These are phyloP conservation scores for Schizosaccharomyces osmophilus DNA, from an alignment of 805 yeast species.

Conservation along the genomic window DNA sequence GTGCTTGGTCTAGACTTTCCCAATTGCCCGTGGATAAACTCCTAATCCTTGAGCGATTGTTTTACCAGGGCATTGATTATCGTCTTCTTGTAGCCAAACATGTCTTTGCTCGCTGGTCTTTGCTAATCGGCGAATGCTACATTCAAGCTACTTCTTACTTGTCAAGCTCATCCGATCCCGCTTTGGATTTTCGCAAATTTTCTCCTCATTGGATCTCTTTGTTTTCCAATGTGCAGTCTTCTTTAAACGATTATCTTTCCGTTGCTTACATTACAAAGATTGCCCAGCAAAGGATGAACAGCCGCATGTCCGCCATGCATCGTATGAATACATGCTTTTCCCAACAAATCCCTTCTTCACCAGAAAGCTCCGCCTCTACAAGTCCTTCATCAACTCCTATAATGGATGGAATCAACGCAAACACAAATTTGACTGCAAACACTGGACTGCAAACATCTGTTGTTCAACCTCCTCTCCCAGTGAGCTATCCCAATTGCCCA, in stretches of 20 bases:
- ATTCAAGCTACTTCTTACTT: neutral
- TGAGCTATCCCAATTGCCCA: too few species aligned
- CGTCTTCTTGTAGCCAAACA: neutral
- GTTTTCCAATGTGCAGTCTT: neutral
- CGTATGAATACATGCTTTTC: too few species aligned
- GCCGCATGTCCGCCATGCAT: neutral
- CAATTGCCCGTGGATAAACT: constrained; percentile 23
- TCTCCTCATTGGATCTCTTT: neutral
- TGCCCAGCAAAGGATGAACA: neutral
- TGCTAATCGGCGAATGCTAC: neutral
- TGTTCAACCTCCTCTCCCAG: too few species aligned
- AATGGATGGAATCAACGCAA: too few species aligned
- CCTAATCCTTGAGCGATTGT: neutral
- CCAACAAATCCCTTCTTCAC: too few species aligned
- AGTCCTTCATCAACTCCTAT: too few species aligned
- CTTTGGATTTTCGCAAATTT: neutral
- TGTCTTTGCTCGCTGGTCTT: neutral
- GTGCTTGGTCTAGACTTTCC: constrained; percentile 51
- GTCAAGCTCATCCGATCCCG: neutral
- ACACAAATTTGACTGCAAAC: too few species aligned
- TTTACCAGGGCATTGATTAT: neutral
- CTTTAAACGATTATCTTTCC: neutral
- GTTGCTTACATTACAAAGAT: neutral
- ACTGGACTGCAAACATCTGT: too few species aligned
- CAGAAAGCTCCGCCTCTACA: too few species aligned